phyloP scores from a whole-genome alignment of 345 rosid species.

The Moricandia arvensis region DNA sequence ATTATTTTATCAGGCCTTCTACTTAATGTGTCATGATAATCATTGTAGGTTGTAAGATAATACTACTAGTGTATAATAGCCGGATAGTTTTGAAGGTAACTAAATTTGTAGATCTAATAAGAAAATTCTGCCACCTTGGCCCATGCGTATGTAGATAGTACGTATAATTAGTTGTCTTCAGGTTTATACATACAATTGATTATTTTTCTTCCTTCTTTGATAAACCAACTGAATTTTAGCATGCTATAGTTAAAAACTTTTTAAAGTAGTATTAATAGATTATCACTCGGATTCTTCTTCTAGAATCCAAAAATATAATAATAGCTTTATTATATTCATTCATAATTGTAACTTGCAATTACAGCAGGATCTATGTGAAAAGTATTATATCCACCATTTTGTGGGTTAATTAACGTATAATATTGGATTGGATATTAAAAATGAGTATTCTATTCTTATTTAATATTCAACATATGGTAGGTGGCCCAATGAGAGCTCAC shows the following conservation, averaged over 20 bases:
- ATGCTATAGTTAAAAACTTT: neutral
- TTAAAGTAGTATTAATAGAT: neutral
- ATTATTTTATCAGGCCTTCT: constrained; percentile 4
- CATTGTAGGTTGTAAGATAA: constrained; percentile 26
- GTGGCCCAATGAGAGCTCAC: constrained; percentile 34
- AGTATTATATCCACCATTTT: constrained; percentile 25
- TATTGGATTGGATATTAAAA: constrained; percentile 23
- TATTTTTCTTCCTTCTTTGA: neutral
- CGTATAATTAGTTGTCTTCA: constrained; percentile 37
- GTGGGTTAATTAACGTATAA: constrained; percentile 35
- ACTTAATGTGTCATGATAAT: constrained; percentile 27
- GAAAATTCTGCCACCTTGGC: constrained; percentile 49
- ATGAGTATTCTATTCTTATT: constrained; percentile 12
- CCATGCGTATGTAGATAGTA: constrained; percentile 49
- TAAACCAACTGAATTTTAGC: neutral
- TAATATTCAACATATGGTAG: constrained; percentile 28
- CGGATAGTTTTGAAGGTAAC: constrained; percentile 2
- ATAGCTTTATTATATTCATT: neutral
- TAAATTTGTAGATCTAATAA: neutral
- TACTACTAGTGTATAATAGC: neutral
- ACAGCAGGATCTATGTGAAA: constrained; percentile 38
- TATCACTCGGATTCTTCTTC: constrained; percentile 21
- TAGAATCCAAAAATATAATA: constrained; percentile 16
- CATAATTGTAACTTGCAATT: constrained; percentile 35
- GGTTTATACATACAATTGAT: constrained; percentile 16